Base-by-base conservation (phyloP, 1,284 basidiomycete genomes). In the Sanghuangporus sanghuang region DNA sequence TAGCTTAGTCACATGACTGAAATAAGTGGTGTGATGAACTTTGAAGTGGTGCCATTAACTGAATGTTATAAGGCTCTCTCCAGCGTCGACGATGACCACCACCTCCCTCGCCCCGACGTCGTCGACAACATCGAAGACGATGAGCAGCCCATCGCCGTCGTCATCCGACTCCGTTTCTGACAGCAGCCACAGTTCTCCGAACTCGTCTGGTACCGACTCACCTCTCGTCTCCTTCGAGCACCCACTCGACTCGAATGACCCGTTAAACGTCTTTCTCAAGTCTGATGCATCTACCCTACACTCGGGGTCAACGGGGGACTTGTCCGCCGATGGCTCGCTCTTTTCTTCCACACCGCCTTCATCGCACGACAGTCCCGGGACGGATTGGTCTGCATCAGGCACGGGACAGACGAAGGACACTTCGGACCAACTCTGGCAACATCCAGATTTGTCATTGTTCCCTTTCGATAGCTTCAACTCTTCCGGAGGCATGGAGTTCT, bases 291-390 rank as follows among this genome's bases (percentile, higher is more conserved):
- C 52, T 44, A 42, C 21, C 5, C 21, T 18, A 6, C 52, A 50
- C 53, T 59, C 48, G 3, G 14, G 18, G 1, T 35, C 27, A 18
- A 27, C 42, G 8, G 44, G 49, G 2, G 64, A 66, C 35, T 66
- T 61, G 21, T 66, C 64, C 46, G 18, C 58, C n/a, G 62, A 63
- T 23, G 65, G 62, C 14, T 62, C 64, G 2, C 38, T 57, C 16
- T 42, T 58, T 14, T 38, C 60, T 3, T 23, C 64, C 2, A 66
- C 62, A 6, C 62, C 65, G 8, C 57, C 65, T 6, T 66, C 65
- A 11, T 52, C 53, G 12, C 65, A 66, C 39, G 59, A 55, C 16
- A 63, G 62, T 46, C 62, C 61, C 1, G 14, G 49, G 35, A 38
- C 40, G 14, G 60, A 57, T 35, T 63, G 59, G 61, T 39, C 58